These are phyloP conservation scores for cucumber (Cucumis sativus) DNA, from an alignment of 306 rosid genomes.

Conservation along the genomic window DNA sequence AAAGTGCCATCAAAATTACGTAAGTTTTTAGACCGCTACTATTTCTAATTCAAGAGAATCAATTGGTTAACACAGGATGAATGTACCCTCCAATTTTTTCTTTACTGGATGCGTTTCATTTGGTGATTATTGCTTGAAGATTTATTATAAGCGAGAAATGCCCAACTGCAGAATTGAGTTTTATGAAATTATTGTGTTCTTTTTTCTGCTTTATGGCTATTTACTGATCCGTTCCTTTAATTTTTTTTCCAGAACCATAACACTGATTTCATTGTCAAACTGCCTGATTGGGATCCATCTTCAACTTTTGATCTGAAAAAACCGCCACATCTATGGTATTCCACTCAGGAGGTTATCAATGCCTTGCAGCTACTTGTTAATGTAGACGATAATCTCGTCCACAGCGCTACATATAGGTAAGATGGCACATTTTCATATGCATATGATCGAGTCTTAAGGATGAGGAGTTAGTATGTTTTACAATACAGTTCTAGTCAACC, in stretches of 20 bases:
- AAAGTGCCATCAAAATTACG: background rate
- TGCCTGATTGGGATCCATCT: slow-evolving; percentile 88
- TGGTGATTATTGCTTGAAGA: background rate
- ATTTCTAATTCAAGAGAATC: background rate
- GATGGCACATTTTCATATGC: background rate
- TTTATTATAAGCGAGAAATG: background rate
- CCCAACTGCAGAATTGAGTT: background rate
- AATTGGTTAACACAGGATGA: background rate
- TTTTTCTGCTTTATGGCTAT: background rate
- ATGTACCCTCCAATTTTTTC: background rate
- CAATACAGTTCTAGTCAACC: background rate
- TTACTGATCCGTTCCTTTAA: background rate
- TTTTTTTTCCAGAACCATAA: slow-evolving; percentile 67
- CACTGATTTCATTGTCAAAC: slow-evolving; percentile 59
- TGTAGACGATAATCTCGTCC: slow-evolving; percentile 41
- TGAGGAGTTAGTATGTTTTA: background rate
- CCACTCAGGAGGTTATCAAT: slow-evolving; percentile 43
- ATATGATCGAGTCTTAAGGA: background rate
- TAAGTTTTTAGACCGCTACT: background rate
- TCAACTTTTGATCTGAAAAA: slow-evolving; percentile 29
- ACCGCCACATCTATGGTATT: slow-evolving; percentile 94
- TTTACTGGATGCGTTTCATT: background rate
- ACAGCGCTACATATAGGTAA: slow-evolving; percentile 79
- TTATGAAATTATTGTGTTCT: background rate
- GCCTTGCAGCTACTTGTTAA: slow-evolving; percentile 52